Conservation (phyloP, 73 alveolate species). For the Paramecium caudatum region DNA sequence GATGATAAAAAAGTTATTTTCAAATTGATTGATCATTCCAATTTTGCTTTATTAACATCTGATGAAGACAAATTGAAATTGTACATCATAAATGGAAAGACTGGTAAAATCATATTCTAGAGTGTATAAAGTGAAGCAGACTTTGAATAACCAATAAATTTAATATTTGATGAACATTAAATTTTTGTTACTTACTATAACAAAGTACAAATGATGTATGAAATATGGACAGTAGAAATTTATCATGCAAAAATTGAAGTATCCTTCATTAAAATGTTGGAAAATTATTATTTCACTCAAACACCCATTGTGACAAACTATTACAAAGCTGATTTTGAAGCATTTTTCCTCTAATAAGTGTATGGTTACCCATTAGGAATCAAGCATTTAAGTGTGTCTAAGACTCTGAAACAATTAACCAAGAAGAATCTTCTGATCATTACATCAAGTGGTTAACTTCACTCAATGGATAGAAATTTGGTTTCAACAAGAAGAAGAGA, state of each 20-base stretch:
- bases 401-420: slow-evolving; percentile 57
- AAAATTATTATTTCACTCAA: slow-evolving; percentile 64
- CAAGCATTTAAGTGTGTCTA: slow-evolving; percentile 46
- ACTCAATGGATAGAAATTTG: slow-evolving; percentile 65
- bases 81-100: slow-evolving; percentile 59
- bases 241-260: slow-evolving; percentile 72
- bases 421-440: slow-evolving; percentile 68
- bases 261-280: slow-evolving; percentile 45
- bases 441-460: slow-evolving; percentile 63
- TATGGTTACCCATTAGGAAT: slow-evolving; percentile 73
- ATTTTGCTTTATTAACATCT: slow-evolving; percentile 67
- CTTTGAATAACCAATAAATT: slow-evolving; percentile 58
- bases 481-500: slow-evolving; percentile 75
- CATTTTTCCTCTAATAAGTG: slow-evolving; percentile 66
- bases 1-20: slow-evolving; percentile 74
- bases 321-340: slow-evolving; percentile 65
- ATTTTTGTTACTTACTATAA: slow-evolving; percentile 73
- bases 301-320: slow-evolving; percentile 43
- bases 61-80: slow-evolving; percentile 61
- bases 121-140: slow-evolving; percentile 61
- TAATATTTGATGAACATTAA: slow-evolving; percentile 72
- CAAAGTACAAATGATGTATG: slow-evolving; percentile 43
- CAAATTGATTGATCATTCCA: slow-evolving; percentile 71
- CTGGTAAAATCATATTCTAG: slow-evolving; percentile 64
- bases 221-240: slow-evolving; percentile 75